Conservation (phyloP, 2,329 filamentous ascomycete genomes). For the Cylindrodendrum hubeiense region DNA sequence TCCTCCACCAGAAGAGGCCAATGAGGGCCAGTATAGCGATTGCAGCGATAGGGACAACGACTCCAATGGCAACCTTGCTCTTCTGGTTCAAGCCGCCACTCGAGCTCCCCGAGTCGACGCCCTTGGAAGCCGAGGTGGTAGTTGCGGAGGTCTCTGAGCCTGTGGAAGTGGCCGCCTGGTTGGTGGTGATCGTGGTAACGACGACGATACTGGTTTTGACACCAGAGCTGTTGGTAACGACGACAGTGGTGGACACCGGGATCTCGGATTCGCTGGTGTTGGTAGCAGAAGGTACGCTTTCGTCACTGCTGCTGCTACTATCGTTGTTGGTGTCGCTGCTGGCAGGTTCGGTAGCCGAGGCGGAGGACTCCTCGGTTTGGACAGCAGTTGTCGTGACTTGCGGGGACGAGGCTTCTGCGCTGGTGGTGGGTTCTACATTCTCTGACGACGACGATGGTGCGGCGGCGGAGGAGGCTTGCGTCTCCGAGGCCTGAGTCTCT, state of each 20-base stretch:
- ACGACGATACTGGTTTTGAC: conserved; percentile 41
- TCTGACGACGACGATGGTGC: conserved; percentile 15
- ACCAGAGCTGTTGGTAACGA: conserved; percentile 38
- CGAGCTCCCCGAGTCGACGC: conserved; percentile 44
- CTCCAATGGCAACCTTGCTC: conserved; percentile 89
- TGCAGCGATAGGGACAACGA: conserved; percentile 91
- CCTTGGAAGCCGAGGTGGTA: conserved; percentile 45
- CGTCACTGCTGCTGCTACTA: conserved; percentile 14
- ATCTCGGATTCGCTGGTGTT: conserved; percentile 21
- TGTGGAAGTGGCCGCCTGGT: conserved; percentile 14
- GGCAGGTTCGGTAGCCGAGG: conserved; percentile 10
- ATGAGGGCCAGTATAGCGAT: conserved; percentile 84
- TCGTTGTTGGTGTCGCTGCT: conserved; percentile 24
- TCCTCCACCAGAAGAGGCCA: conserved; percentile 88
- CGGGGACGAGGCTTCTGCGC: conserved; percentile 7
- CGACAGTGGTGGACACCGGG: conserved; percentile 40
- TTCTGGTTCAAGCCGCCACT: conserved; percentile 66
- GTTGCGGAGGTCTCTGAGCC: conserved; percentile 36
- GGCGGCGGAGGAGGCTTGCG: conserved; percentile 25
- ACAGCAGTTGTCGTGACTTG: background rate
- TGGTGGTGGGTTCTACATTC: conserved; percentile 7
- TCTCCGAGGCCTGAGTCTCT: conserved; percentile 8
- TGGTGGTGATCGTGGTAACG: conserved; percentile 44
- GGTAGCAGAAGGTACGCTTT: conserved; percentile 24
- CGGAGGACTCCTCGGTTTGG: background rate